Percentiles rank a stretch among this genome's conserved stretches.
phyloP scores from a whole-genome alignment of 805 yeast species.

The Ogataea neopini region DNA sequence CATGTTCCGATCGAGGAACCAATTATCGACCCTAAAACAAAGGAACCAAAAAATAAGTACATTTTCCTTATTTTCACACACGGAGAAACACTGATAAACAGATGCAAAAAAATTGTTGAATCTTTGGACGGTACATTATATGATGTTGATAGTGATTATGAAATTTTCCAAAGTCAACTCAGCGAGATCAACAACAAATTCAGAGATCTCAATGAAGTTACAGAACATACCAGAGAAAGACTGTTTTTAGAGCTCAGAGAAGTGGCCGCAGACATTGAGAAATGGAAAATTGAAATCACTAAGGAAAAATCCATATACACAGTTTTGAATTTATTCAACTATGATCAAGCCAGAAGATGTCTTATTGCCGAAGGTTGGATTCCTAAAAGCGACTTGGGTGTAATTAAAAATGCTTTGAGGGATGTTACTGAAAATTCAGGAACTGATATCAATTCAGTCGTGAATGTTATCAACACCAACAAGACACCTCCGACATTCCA shows the following conservation, averaged over 20 bases:
- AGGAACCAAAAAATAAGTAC: constrained; percentile 62
- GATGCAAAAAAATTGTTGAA: constrained; percentile 79
- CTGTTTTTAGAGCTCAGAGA: constrained; percentile 76
- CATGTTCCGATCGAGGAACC: constrained; percentile 72
- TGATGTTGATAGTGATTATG: constrained; percentile 49
- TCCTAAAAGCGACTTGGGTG: constrained; percentile 72
- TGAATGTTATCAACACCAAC: constrained; percentile 63
- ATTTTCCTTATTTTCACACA: constrained; percentile 90
- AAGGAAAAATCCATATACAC: constrained; percentile 84
- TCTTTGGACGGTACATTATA: constrained; percentile 83
- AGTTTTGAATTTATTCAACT: constrained; percentile 75
- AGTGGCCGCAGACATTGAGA: constrained; percentile 69
- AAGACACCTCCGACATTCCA: constrained; percentile 74
- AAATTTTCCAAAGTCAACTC: constrained; percentile 46
- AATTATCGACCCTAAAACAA: constrained; percentile 58
- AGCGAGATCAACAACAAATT: constrained; percentile 47
- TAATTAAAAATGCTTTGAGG: constrained; percentile 66
- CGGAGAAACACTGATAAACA: constrained; percentile 68
- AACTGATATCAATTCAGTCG: constrained; percentile 49
- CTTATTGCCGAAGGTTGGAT: constrained; percentile 97
- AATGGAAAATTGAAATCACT: constrained; percentile 68
- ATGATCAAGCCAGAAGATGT: constrained; percentile 81
- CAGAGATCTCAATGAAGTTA: constrained; percentile 50
- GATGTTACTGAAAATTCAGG: constrained; percentile 56
- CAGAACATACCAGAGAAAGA: constrained; percentile 65